Conservation (phyloP, 1,284 basidiomycete genomes). For the Microbotryum violaceum region DNA sequence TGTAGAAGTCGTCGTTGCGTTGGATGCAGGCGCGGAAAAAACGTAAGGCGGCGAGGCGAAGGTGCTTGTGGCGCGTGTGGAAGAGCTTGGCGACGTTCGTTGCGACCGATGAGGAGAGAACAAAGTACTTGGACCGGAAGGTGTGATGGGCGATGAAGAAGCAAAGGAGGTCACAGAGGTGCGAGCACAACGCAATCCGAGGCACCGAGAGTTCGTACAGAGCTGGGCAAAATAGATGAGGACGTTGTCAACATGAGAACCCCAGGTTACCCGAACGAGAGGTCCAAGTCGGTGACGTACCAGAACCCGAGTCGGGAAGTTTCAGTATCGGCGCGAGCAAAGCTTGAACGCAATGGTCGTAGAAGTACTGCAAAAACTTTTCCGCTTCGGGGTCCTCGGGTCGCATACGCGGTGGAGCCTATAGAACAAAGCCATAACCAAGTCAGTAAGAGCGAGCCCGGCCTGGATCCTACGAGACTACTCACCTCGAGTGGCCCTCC, state of each 20-base stretch:
- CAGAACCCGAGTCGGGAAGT: conserved; percentile 57
- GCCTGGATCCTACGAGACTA: conserved; percentile 1
- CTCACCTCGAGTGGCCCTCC: conserved; percentile 40
- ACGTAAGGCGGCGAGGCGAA: conserved; percentile 79
- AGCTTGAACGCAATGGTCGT: conserved; percentile 61
- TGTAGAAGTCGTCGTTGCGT: conserved; percentile 77
- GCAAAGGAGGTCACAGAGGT: conserved; percentile 65
- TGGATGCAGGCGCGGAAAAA: conserved; percentile 82
- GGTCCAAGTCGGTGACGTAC: not conserved
- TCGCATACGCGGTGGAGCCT: conserved; percentile 30
- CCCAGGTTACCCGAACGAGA: not conserved
- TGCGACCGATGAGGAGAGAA: conserved; percentile 70
- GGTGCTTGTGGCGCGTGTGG: conserved; percentile 71
- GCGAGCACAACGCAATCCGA: conserved; percentile 36
- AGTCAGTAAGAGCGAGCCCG: no score
- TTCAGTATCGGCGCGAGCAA: conserved; percentile 72
- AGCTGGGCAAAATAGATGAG: conserved; percentile 4
- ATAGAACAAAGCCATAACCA: not conserved
- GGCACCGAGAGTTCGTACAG: conserved; percentile 15
- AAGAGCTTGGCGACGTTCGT: conserved; percentile 61
- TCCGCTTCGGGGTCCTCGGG: conserved; percentile 75
- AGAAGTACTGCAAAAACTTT: conserved; percentile 85
- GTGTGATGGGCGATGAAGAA: conserved; percentile 75
- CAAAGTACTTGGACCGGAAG: conserved; percentile 82
- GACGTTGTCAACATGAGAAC: not conserved